phyloP scores from a whole-genome alignment of 371 early-diverging fungal species.

The Haplosporangium sp. region DNA sequence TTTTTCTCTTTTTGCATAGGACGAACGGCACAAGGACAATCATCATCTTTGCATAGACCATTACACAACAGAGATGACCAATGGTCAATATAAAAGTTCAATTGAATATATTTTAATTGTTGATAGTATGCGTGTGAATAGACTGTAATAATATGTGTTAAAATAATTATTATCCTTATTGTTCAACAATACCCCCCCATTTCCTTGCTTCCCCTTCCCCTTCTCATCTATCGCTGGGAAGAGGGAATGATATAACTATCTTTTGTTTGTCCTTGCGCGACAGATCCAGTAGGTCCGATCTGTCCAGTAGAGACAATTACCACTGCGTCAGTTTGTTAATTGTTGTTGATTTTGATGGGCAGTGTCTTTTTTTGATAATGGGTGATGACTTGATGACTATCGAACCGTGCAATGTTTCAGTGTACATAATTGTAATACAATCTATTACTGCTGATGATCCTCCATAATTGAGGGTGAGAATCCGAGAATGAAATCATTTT shows the following conservation, averaged over 20 bases:
- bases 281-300: neutral
- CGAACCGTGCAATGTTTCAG: neutral
- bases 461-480: neutral
- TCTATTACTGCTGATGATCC: neutral
- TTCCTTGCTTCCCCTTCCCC: slow-evolving; percentile 4
- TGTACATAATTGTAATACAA: neutral
- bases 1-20: slow-evolving; percentile 5
- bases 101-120: neutral
- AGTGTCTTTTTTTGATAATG: neutral
- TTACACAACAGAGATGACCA: neutral
- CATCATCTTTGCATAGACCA: neutral
- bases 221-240: neutral
- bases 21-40: slow-evolving; percentile 1
- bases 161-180: neutral
- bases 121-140: neutral
- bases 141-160: neutral
- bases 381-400: neutral
- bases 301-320: neutral
- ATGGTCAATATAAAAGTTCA: neutral
- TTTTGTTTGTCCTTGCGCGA: neutral
- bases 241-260: neutral
- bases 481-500: neutral
- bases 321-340: neutral
- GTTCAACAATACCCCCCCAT: neutral
- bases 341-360: no score